Conservation (phyloP, 768 basidiomycete species). For the Tylopilus subfusipes region DNA sequence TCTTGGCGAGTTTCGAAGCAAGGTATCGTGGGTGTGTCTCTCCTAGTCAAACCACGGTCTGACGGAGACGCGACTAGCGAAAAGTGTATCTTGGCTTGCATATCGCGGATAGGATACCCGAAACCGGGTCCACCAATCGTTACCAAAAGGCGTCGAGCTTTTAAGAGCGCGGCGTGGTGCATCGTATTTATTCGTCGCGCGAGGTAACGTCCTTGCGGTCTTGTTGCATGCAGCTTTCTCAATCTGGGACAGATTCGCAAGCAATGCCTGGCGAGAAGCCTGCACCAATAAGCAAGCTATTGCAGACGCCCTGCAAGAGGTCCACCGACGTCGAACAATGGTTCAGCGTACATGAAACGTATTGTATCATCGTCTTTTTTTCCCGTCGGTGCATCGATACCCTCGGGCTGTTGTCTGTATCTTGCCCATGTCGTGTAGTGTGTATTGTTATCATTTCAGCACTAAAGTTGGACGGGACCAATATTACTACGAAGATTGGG, state of each 20-base stretch:
- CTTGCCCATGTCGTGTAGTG: slow-evolving; percentile 15
- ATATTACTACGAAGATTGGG: slow-evolving; percentile 12
- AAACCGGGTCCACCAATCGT: slow-evolving; percentile 41
- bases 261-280: slow-evolving; percentile 62
- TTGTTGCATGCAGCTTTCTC: slow-evolving; percentile 1
- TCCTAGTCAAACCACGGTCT: neutral
- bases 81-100: slow-evolving; percentile 66
- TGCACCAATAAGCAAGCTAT: slow-evolving; percentile 58
- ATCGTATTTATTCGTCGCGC: slow-evolving; percentile 64
- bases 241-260: slow-evolving; percentile 47
- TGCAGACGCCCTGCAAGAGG: slow-evolving; percentile 65
- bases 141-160: slow-evolving; percentile 41
- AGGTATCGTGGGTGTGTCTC: slow-evolving; percentile 42
- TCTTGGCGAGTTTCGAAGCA: slow-evolving; percentile 68
- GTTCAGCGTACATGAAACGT: slow-evolving; percentile 9
- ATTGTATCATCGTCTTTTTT: neutral
- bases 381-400: neutral
- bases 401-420: slow-evolving; percentile 17
- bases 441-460: slow-evolving; percentile 18
- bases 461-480: neutral
- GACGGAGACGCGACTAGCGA: slow-evolving; percentile 42
- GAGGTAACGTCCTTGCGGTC: slow-evolving; percentile 44
- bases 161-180: slow-evolving; percentile 55
- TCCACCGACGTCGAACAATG: slow-evolving; percentile 48
- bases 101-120: slow-evolving; percentile 69